Conservation (phyloP, 1,139 yeast species). For the Geotrichum phurueaensis region DNA sequence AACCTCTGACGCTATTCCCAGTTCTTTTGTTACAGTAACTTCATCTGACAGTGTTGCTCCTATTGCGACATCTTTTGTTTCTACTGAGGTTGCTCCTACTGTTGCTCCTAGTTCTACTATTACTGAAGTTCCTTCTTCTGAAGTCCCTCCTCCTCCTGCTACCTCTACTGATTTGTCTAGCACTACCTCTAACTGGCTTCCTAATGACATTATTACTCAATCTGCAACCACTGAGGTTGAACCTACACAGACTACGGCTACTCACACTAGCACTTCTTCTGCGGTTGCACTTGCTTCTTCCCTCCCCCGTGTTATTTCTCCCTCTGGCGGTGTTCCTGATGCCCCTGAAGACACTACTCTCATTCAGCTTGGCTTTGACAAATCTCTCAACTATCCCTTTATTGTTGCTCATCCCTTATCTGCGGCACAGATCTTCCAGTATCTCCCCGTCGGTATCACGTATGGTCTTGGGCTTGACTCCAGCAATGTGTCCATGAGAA, state of each 20-base stretch:
- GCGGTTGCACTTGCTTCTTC: slow-evolving; percentile 28
- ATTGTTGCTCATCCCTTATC: slow-evolving; percentile 39
- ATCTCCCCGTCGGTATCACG: slow-evolving; percentile 38
- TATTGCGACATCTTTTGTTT: not conserved
- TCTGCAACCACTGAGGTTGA: slow-evolving; percentile 12
- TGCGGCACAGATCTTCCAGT: slow-evolving; percentile 41
- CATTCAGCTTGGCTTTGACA: slow-evolving; percentile 39
- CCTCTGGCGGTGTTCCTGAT: slow-evolving; percentile 32
- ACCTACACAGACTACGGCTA: slow-evolving; percentile 10
- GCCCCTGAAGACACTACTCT: slow-evolving; percentile 31
- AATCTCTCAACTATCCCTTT: slow-evolving; percentile 39
- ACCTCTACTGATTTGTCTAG: slow-evolving; percentile 19
- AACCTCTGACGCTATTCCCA: not conserved
- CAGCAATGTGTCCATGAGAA: slow-evolving; percentile 30
- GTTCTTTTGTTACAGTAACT: slow-evolving; percentile 11
- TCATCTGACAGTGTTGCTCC: slow-evolving; percentile 11
- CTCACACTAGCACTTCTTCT: slow-evolving; percentile 20
- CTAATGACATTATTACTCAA: slow-evolving; percentile 14
- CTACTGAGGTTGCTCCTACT: slow-evolving; percentile 12
- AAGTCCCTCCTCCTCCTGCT: slow-evolving; percentile 16
- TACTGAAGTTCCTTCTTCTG: slow-evolving; percentile 4
- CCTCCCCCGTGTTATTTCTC: slow-evolving; percentile 38
- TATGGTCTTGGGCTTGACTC: slow-evolving; percentile 32
- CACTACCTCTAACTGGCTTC: slow-evolving; percentile 16
- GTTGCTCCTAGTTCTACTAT: slow-evolving; percentile 12